Conservation (phyloP, 78 protist species). For the Cavenderia fasciculata region DNA sequence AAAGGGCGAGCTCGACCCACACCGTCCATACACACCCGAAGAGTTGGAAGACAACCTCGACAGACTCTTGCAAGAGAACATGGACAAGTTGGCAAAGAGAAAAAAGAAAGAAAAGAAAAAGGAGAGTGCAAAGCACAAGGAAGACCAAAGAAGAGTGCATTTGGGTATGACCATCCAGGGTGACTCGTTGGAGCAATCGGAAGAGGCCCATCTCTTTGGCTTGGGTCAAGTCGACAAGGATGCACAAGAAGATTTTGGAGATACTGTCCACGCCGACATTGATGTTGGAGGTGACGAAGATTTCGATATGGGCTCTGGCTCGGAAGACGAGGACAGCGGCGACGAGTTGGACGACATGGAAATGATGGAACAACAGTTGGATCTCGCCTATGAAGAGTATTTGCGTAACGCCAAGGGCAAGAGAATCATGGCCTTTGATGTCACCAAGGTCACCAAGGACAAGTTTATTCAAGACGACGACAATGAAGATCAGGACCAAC, state of each 20-base stretch:
- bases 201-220: conserved; percentile 21
- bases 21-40: conserved; percentile 1
- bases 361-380: conserved; percentile 39
- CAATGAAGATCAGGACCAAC: conserved; percentile 1
- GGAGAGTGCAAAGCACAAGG: conserved; percentile 34
- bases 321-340: conserved; percentile 11
- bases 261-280: background rate
- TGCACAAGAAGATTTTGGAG: background rate
- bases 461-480: background rate
- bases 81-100: conserved; percentile 12
- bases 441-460: conserved; percentile 17
- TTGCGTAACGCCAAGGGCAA: background rate
- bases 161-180: conserved; percentile 71
- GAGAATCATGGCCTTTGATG: background rate
- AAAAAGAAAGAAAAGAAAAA: conserved; percentile 42
- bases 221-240: too few species aligned
- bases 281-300: conserved; percentile 20
- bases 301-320: conserved; percentile 22
- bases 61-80: background rate
- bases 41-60: conserved; percentile 44
- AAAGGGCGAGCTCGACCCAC: conserved; percentile 1
- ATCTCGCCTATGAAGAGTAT: conserved; percentile 27
- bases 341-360: conserved; percentile 45
- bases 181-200: conserved; percentile 23
- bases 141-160: conserved; percentile 8